These are phyloP conservation scores for Lanmaoa rubissima DNA, from an alignment of 768 basidiomycete genomes.

Conservation along the genomic window DNA sequence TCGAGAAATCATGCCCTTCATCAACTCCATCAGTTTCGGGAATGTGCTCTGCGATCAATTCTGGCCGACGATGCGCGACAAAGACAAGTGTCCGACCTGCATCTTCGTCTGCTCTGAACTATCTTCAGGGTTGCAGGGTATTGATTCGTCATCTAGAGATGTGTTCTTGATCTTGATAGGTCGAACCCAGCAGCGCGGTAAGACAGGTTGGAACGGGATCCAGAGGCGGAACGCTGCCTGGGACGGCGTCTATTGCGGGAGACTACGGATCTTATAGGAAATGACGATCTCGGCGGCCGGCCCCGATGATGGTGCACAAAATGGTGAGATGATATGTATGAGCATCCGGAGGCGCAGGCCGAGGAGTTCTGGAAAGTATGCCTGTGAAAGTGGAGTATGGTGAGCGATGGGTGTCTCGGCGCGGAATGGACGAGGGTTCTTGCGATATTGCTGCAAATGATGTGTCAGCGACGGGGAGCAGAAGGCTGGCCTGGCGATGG, in stretches of 20 bases:
- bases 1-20: conserved; percentile 54
- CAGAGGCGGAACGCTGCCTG: conserved; percentile 77
- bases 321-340: conserved; percentile 61
- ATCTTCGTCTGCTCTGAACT: conserved; percentile 20
- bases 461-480: conserved; percentile 39
- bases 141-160: neutral
- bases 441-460: conserved; percentile 69
- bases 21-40: conserved; percentile 54
- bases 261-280: conserved; percentile 73
- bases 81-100: conserved; percentile 56
- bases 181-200: conserved; percentile 21
- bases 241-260: conserved; percentile 66
- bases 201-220: conserved; percentile 61
- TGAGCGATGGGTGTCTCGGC: neutral
- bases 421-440: conserved; percentile 25
- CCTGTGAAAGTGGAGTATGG: conserved; percentile 37
- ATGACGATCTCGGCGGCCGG: conserved; percentile 47
- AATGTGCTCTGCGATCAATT: conserved; percentile 55
- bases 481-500: conserved; percentile 34
- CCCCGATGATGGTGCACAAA: conserved; percentile 24
- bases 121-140: conserved; percentile 32
- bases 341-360: conserved; percentile 75
- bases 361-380: conserved; percentile 84
- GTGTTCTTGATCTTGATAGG: too few species aligned
- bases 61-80: conserved; percentile 49